Conservation (phyloP, 2,329 filamentous ascomycete species). For the Tolypocladium endophyticum region DNA sequence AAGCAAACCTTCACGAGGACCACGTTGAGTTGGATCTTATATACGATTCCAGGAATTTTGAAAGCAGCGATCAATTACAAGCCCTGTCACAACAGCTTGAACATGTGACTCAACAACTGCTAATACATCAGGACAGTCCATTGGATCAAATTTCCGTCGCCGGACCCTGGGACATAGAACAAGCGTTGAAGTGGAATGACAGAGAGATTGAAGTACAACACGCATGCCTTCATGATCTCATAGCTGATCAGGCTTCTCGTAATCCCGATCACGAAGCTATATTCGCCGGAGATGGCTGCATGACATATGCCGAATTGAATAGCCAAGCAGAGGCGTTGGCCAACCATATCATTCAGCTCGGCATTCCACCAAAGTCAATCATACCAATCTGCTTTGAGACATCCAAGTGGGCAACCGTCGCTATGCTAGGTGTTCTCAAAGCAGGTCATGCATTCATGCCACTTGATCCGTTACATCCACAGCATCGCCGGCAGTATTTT, state of each 20-base stretch:
- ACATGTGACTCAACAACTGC: background rate
- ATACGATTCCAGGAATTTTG: background rate
- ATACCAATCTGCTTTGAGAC: constrained; percentile 3
- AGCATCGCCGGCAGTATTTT: background rate
- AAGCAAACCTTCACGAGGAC: background rate
- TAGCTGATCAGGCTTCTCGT: background rate
- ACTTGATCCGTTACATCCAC: constrained; percentile 5
- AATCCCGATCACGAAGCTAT: constrained; percentile 19
- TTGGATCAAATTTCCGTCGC: background rate
- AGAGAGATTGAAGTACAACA: background rate
- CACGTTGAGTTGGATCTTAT: background rate
- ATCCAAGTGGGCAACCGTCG: constrained; percentile 6
- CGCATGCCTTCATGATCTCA: background rate
- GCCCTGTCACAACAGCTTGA: background rate
- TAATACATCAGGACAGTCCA: background rate
- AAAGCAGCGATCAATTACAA: background rate
- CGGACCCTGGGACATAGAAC: background rate
- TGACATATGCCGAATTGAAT: constrained; percentile 26
- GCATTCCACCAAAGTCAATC: constrained; percentile 6
- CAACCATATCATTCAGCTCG: constrained; percentile 3
- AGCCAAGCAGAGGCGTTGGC: constrained; percentile 2
- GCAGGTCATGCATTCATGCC: constrained; percentile 8
- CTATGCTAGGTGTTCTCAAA: constrained; percentile 7
- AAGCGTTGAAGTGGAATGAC: background rate
- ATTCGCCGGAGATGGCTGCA: constrained; percentile 27